A percentile compares a stretch with the other conserved stretches of the same genome.
Conservation (phyloP, 1,284 basidiomycete genomes). For the Cryptococcus amylolentus region DNA sequence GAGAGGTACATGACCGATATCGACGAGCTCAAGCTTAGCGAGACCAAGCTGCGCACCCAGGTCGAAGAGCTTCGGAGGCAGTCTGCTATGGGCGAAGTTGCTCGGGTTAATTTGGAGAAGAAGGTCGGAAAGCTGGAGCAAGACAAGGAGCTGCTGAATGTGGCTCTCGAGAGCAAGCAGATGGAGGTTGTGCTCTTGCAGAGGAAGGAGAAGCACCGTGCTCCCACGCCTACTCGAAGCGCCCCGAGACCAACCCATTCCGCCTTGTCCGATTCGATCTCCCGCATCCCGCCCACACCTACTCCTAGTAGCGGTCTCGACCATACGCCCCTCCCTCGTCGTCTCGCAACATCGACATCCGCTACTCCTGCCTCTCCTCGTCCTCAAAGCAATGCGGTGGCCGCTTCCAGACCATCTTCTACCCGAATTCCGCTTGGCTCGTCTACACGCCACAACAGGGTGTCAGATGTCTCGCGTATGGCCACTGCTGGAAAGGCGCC, state of each 20-base stretch:
- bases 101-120: slow-evolving; percentile 20
- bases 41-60: slow-evolving; percentile 19
- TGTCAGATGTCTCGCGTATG: neutral
- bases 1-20: slow-evolving; percentile 26
- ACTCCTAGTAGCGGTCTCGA: slow-evolving; percentile 12
- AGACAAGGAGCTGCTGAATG: slow-evolving; percentile 36
- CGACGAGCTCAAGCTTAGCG: slow-evolving; percentile 25
- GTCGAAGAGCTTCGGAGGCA: slow-evolving; percentile 10
- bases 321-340: slow-evolving; percentile 5
- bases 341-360: slow-evolving; percentile 11
- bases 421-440: slow-evolving; percentile 13
- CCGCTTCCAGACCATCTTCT: neutral
- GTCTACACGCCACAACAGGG: slow-evolving; percentile 21
- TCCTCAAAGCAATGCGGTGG: neutral
- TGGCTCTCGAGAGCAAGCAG: slow-evolving; percentile 34
- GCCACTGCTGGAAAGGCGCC: neutral
- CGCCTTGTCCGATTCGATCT: slow-evolving; percentile 7
- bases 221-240: neutral
- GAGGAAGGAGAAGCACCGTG: slow-evolving; percentile 11
- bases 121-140: slow-evolving; percentile 20
- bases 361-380: neutral
- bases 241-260: neutral
- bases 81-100: slow-evolving; percentile 16
- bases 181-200: slow-evolving; percentile 26
- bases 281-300: slow-evolving; percentile 9